Percentiles rank a stretch among this genome's conserved stretches.
Evolutionary conservation across 176 grass and related monocot genomes (phyloP).

Genomic region (Triticum urartu): DNA sequence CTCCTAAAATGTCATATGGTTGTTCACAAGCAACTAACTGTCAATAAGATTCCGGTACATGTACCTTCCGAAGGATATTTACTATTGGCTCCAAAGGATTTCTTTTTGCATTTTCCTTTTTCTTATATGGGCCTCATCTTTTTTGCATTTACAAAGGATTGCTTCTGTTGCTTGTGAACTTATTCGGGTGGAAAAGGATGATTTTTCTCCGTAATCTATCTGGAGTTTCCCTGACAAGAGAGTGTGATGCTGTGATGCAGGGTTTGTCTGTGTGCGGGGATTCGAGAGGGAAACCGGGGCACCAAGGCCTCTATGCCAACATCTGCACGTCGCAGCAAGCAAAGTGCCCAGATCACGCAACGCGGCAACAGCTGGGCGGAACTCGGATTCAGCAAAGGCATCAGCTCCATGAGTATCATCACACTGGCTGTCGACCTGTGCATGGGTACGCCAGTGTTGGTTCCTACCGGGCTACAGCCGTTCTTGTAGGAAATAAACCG

Average conservation of each 20-base stretch:
- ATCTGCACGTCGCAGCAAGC: slow-evolving; percentile 70
- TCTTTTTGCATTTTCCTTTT: background rate
- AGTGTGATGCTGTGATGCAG: slow-evolving; percentile 42
- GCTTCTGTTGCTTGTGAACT: background rate
- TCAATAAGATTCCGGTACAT: too few species aligned
- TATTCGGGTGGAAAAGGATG: background rate
- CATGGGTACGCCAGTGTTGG: slow-evolving; percentile 19
- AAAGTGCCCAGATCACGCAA: slow-evolving; percentile 43
- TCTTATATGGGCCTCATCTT: background rate
- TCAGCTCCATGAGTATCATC: slow-evolving; percentile 20
- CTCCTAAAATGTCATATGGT: background rate
- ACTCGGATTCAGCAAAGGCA: slow-evolving; percentile 6
- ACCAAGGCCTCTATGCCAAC: slow-evolving; percentile 75
- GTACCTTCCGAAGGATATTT: background rate
- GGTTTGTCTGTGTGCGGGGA: slow-evolving; percentile 89
- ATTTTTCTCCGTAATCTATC: background rate
- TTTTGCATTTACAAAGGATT: background rate
- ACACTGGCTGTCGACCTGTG: slow-evolving; percentile 25
- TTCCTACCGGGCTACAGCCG: slow-evolving; percentile 24
- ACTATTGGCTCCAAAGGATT: background rate
- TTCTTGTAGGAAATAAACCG: slow-evolving; percentile 40
- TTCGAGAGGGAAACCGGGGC: slow-evolving; percentile 66
- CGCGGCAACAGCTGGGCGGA: slow-evolving; percentile 23
- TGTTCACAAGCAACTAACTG: background rate
- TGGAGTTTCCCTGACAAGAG: background rate